A percentile compares a stretch with the other conserved stretches of the same genome.
These are phyloP conservation scores for Lepraria neglecta DNA, from an alignment of 495 filamentous ascomycete species.

Conservation along the genomic window DNA sequence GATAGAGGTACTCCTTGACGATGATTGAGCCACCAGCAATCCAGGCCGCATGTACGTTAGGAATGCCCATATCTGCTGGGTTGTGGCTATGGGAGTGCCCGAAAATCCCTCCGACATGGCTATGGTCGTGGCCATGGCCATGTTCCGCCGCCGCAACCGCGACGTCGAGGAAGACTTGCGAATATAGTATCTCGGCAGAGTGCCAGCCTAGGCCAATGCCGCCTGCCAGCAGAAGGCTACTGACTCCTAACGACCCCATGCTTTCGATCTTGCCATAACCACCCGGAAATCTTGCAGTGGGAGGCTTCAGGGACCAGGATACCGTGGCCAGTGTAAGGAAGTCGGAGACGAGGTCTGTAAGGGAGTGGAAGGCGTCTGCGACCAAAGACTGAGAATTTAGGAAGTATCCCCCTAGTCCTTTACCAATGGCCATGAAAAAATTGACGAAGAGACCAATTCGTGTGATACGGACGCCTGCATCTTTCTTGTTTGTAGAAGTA, in stretches of 20 bases:
- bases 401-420: constrained; percentile 83
- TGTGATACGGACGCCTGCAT: constrained; percentile 92
- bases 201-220: constrained; percentile 86
- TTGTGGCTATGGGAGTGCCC: constrained; percentile 46
- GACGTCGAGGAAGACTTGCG: constrained; percentile 71
- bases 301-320: constrained; percentile 78
- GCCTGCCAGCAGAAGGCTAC: constrained; percentile 76
- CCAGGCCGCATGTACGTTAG: constrained; percentile 91
- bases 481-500: constrained; percentile 78
- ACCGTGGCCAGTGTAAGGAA: constrained; percentile 89
- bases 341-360: constrained; percentile 92
- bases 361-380: constrained; percentile 89
- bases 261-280: constrained; percentile 98
- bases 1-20: constrained; percentile 94
- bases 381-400: constrained; percentile 93
- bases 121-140: constrained; percentile 48
- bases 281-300: constrained; percentile 72
- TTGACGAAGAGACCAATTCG: constrained; percentile 88
- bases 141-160: constrained; percentile 55
- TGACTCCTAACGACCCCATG: constrained; percentile 86
- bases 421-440: constrained; percentile 85
- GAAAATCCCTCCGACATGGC: constrained; percentile 42
- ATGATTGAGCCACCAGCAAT: constrained; percentile 84
- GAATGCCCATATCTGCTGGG: constrained; percentile 49
- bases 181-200: constrained; percentile 65